These are phyloP conservation scores for Calonectria hawksworthii DNA, from an alignment of 2,329 filamentous ascomycete species.

Conservation along the genomic window DNA sequence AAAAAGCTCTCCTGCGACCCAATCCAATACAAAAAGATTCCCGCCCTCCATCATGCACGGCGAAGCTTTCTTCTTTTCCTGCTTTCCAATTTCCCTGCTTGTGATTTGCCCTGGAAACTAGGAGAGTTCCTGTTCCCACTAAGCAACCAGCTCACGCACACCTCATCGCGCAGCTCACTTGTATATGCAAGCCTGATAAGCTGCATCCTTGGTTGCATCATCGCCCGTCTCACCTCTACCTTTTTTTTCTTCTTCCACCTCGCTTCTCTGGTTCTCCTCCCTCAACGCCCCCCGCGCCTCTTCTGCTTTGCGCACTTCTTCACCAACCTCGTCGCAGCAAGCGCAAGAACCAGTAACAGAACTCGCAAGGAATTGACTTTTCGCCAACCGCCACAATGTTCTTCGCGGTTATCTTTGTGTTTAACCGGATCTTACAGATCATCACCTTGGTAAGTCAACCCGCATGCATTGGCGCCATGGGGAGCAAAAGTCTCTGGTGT, in stretches of 20 bases:
- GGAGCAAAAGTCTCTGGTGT: background rate
- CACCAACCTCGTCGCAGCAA: background rate
- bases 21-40: constrained; percentile 28
- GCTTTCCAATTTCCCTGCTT: background rate
- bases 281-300: background rate
- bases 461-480: background rate
- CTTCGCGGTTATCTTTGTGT: constrained; percentile 74
- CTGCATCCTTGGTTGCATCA: background rate
- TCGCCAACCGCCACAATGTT: constrained; percentile 62
- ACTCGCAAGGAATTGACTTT: background rate
- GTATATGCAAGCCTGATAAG: constrained; percentile 1
- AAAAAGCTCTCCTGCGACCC: background rate
- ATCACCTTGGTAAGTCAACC: constrained; percentile 68
- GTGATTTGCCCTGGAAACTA: background rate
- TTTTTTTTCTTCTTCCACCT: background rate
- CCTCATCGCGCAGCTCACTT: constrained; percentile 12
- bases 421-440: constrained; percentile 74
- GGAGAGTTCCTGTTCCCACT: background rate
- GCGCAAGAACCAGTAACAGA: background rate
- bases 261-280: background rate
- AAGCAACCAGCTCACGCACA: background rate
- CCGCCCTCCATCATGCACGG: constrained; percentile 22
- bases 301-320: background rate
- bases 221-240: constrained; percentile 7
- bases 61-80: background rate